Percentiles rank a stretch among this genome's conserved stretches.
These are phyloP conservation scores for Buxus sempervirens DNA, from an alignment of 164 flowering plant species.

Conservation along the genomic window DNA sequence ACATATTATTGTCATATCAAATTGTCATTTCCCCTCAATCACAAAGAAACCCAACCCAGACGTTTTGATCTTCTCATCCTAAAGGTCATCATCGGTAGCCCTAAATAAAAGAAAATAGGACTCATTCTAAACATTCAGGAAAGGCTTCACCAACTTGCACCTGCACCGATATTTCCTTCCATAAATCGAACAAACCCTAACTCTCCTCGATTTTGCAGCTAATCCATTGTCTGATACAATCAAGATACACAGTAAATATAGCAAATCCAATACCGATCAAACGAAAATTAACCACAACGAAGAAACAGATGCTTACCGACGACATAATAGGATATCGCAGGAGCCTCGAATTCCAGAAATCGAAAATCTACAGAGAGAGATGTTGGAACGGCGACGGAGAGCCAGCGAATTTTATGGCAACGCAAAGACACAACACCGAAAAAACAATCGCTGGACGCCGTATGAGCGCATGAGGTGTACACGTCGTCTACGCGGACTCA, in stretches of 20 bases:
- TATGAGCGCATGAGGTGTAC: background rate
- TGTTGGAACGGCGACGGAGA: background rate
- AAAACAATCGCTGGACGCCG: background rate
- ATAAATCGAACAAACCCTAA: background rate
- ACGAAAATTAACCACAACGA: background rate
- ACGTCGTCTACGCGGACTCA: background rate
- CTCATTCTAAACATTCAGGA: background rate
- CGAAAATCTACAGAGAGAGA: background rate
- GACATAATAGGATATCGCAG: conserved; percentile 16
- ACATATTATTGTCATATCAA: too few relatives aligned
- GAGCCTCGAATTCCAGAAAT: background rate
- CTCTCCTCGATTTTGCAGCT: background rate
- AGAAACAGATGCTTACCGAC: conserved; percentile 7
- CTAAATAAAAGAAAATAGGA: background rate
- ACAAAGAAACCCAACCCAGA: too few relatives aligned
- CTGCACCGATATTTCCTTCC: background rate
- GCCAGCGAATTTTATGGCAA: background rate
- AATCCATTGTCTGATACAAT: background rate
- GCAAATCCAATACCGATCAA: background rate
- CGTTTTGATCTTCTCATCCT: too few relatives aligned
- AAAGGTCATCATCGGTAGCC: background rate
- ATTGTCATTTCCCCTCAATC: too few relatives aligned
- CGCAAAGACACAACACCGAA: background rate
- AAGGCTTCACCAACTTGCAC: background rate
- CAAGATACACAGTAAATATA: background rate